Conservation (phyloP, 345 rosid genomes). For the Eucalyptus cloeziana region DNA sequence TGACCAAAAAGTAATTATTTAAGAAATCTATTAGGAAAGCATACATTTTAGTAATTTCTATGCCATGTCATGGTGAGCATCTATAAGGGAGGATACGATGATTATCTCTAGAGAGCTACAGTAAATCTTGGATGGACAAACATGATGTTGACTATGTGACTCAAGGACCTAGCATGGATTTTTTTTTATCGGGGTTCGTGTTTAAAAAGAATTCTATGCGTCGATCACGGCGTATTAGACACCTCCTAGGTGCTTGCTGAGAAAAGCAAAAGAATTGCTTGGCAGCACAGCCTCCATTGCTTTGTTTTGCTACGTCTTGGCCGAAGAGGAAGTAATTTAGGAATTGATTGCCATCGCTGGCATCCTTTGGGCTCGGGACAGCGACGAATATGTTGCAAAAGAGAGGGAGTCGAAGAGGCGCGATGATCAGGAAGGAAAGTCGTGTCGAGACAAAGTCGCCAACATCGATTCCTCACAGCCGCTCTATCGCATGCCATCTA, state of each 20-base stretch:
- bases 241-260: accelerated
- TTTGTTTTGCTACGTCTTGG: accelerated
- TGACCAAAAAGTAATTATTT: no score
- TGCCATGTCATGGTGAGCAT: neutral
- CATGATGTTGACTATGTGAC: neutral
- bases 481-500: neutral
- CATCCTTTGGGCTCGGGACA: accelerated
- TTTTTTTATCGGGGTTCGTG: neutral
- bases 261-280: neutral
- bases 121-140: neutral
- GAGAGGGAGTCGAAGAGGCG: neutral
- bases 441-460: neutral
- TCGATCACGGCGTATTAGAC: neutral
- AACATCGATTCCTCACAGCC: neutral
- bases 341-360: neutral
- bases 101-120: no score
- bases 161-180: neutral
- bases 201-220: neutral
- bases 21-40: neutral
- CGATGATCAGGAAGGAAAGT: neutral
- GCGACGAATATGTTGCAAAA: neutral
- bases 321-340: neutral
- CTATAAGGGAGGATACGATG: neutral
- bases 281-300: accelerated
- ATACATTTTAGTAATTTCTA: neutral